These are phyloP conservation scores for Fallopia convolvulus DNA, from an alignment of 148 eudicot genomes.

Conservation along the genomic window DNA sequence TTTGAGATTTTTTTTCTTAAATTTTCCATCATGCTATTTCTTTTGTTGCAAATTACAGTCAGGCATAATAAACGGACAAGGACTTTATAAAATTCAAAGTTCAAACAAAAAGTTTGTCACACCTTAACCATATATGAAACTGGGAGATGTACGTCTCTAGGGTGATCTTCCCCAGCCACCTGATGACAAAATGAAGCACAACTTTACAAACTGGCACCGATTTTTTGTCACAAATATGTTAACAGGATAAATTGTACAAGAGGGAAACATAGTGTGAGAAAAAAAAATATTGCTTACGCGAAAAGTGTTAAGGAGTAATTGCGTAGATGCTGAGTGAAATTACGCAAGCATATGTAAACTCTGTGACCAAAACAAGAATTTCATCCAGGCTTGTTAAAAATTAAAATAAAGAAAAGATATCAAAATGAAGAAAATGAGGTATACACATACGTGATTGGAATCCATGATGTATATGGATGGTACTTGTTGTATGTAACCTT, in stretches of 20 bases:
- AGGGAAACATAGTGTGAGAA: too few species aligned
- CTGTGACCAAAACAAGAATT: slow-evolving; percentile 24
- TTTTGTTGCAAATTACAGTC: too few species aligned
- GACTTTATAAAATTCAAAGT: not conserved
- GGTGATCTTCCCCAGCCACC: slow-evolving; percentile 98
- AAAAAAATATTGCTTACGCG: slow-evolving; percentile 39
- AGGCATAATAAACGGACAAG: too few species aligned
- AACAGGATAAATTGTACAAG: not conserved
- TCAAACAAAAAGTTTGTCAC: not conserved
- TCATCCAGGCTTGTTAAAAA: not conserved
- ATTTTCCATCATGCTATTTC: too few species aligned
- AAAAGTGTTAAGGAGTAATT: slow-evolving; percentile 75
- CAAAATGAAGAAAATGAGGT: too few species aligned
- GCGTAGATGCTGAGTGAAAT: slow-evolving; percentile 74
- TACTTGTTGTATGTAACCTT: slow-evolving; percentile 81
- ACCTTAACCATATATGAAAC: slow-evolving; percentile 99
- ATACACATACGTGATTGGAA: slow-evolving; percentile 78
- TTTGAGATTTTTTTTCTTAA: too few species aligned
- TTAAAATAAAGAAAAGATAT: not conserved
- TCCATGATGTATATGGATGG: slow-evolving; percentile 99
- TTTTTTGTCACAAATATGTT: not conserved
- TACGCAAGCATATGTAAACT: slow-evolving; percentile 87
- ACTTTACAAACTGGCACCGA: not conserved
- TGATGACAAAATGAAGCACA: slow-evolving; percentile 24
- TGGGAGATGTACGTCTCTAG: slow-evolving; percentile 97